Conservation (phyloP, 2,329 filamentous ascomycete genomes). For the Colletotrichum abscissum region DNA sequence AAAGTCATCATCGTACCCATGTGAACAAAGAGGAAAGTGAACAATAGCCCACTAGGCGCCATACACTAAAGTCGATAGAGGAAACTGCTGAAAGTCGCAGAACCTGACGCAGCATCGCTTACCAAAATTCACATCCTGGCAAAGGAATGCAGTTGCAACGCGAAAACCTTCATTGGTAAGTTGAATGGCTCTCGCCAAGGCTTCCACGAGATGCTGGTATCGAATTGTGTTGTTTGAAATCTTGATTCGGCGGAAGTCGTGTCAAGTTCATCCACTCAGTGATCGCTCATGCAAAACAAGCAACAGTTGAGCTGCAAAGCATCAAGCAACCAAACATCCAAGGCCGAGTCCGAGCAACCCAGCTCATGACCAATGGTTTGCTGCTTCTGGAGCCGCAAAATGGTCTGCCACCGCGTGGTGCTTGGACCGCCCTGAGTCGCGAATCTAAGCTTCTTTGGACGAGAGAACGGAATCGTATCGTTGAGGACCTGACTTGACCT, state of each 20-base stretch:
- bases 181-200: constrained; percentile 6
- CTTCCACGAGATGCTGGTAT: constrained; percentile 13
- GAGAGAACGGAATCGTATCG: constrained; percentile 16
- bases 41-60: neutral
- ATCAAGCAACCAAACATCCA: constrained; percentile 7
- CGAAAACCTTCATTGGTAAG: neutral
- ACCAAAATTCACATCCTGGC: neutral
- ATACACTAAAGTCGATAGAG: neutral
- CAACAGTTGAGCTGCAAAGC: constrained; percentile 14
- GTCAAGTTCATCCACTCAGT: constrained; percentile 35
- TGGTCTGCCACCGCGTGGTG: neutral
- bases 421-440: constrained; percentile 25
- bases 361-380: constrained; percentile 26
- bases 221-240: constrained; percentile 18
- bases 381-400: constrained; percentile 7
- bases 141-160: neutral
- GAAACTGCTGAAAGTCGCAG: neutral
- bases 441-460: constrained; percentile 28
- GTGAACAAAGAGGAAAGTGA: constrained; percentile 15
- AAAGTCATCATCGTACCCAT: neutral
- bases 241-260: constrained; percentile 29
- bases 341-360: constrained; percentile 11
- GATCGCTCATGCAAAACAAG: constrained; percentile 27
- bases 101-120: constrained; percentile 1
- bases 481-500: constrained; percentile 15